phyloP scores from a whole-genome alignment of 1,284 basidiomycete species.

The Malassezia dermatis region DNA sequence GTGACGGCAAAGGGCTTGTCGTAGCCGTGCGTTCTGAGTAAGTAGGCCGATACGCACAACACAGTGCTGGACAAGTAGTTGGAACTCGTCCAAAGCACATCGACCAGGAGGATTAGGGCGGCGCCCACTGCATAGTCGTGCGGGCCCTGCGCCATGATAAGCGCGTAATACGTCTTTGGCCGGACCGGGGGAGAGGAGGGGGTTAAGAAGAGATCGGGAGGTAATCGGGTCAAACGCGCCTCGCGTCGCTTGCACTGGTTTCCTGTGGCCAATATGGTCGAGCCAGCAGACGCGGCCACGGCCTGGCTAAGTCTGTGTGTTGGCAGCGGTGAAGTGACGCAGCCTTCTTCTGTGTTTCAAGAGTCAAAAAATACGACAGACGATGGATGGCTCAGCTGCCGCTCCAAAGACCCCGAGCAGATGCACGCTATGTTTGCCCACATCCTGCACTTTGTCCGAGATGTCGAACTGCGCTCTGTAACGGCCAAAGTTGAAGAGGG shows the following conservation, averaged over 20 bases:
- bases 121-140: constrained; percentile 62
- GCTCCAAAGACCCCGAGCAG: constrained; percentile 9
- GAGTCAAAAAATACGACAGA: background rate
- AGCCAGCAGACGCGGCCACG: background rate
- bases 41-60: constrained; percentile 11
- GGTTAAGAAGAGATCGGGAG: background rate
- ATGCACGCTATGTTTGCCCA: constrained; percentile 20
- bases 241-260: background rate
- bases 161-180: background rate
- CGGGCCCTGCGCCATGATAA: constrained; percentile 4
- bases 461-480: constrained; percentile 8
- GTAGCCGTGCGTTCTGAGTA: constrained; percentile 33
- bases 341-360: constrained; percentile 2
- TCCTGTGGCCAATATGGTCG: background rate
- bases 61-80: constrained; percentile 45
- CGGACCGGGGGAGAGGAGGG: too few relatives aligned
- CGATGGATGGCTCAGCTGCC: constrained; percentile 11
- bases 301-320: constrained; percentile 9
- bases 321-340: constrained; percentile 9
- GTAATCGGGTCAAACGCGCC: constrained; percentile 4
- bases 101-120: constrained; percentile 63
- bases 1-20: constrained; percentile 55
- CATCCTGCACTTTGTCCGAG: constrained; percentile 13
- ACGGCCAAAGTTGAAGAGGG: background rate
- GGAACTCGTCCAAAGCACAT: constrained; percentile 63